A percentile compares a stretch with the other conserved stretches of the same genome.
Evolutionary conservation across 306 rosid genomes (phyloP).

Genomic region (Citrullus amarus): DNA sequence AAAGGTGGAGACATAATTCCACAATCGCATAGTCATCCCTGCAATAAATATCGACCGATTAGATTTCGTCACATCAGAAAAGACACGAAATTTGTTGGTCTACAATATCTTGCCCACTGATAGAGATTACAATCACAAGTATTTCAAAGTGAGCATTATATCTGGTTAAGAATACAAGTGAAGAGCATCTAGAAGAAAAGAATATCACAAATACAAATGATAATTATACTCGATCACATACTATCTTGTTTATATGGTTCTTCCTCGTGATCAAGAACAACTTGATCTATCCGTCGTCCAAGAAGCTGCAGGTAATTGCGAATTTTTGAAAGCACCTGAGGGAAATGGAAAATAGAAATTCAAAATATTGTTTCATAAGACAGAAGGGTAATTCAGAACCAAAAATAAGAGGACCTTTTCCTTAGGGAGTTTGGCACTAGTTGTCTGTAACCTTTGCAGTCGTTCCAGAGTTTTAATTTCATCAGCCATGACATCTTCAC

Average conservation of each 20-base stretch:
- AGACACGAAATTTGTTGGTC: neutral
- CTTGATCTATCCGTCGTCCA: conserved; percentile 85
- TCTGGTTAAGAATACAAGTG: neutral
- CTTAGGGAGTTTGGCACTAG: conserved; percentile 91
- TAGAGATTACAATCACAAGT: neutral
- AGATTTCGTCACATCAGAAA: neutral
- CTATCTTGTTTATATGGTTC: conserved; percentile 85
- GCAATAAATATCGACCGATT: conserved; percentile 3
- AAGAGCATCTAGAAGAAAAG: neutral
- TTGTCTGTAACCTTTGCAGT: conserved; percentile 77
- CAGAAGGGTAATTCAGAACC: neutral
- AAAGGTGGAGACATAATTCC: conserved; percentile 95
- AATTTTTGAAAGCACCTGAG: conserved; percentile 81
- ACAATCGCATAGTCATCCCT: conserved; percentile 93
- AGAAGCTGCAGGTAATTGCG: conserved; percentile 92
- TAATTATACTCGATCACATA: conserved; percentile 28
- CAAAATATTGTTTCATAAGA: neutral
- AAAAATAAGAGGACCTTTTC: conserved; percentile 44
- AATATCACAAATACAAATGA: neutral
- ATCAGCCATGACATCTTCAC: conserved; percentile 83
- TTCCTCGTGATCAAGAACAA: conserved; percentile 68
- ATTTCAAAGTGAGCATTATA: neutral
- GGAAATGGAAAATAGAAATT: neutral
- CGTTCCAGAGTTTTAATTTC: conserved; percentile 80
- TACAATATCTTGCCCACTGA: neutral